Percentiles rank a stretch among this genome's conserved stretches.
Evolutionary conservation across 495 filamentous ascomycete genomes (phyloP).

Genomic region (Xylaria scruposa): DNA sequence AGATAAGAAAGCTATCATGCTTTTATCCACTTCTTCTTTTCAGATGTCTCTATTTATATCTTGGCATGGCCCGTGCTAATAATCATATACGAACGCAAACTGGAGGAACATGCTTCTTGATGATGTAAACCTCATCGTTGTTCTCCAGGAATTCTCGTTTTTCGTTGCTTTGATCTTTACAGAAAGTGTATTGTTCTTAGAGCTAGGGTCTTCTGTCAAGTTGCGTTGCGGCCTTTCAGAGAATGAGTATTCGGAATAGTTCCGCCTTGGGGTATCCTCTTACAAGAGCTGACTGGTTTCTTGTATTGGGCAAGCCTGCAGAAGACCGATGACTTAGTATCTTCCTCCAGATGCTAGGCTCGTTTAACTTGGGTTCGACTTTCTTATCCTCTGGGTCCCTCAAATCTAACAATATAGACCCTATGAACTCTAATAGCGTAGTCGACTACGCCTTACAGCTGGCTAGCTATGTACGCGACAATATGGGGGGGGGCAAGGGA

Average conservation of each 20-base stretch:
- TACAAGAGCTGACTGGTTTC: not conserved
- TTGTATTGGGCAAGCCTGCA: not conserved
- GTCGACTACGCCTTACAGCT: not conserved
- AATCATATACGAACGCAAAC: not conserved
- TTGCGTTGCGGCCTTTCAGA: not conserved
- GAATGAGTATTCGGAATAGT: not conserved
- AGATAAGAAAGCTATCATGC: constrained; percentile 1
- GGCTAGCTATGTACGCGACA: not conserved
- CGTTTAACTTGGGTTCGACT: constrained; percentile 1
- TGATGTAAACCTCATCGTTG: not conserved
- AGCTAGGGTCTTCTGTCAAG: not conserved
- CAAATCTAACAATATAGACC: not conserved
- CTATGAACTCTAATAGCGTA: not conserved
- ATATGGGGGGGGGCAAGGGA: not conserved
- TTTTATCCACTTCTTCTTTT: constrained; percentile 2
- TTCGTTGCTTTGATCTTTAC: not conserved
- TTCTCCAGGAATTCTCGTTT: not conserved
- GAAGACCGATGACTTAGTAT: not conserved
- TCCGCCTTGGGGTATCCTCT: not conserved
- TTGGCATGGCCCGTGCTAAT: constrained; percentile 4
- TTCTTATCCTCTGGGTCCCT: not conserved
- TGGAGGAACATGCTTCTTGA: not conserved
- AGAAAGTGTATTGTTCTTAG: not conserved
- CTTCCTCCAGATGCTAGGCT: not conserved
- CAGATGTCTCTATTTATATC: not conserved